Conservation (phyloP, 441 rosid genomes). For the Aleurites moluccanus region DNA sequence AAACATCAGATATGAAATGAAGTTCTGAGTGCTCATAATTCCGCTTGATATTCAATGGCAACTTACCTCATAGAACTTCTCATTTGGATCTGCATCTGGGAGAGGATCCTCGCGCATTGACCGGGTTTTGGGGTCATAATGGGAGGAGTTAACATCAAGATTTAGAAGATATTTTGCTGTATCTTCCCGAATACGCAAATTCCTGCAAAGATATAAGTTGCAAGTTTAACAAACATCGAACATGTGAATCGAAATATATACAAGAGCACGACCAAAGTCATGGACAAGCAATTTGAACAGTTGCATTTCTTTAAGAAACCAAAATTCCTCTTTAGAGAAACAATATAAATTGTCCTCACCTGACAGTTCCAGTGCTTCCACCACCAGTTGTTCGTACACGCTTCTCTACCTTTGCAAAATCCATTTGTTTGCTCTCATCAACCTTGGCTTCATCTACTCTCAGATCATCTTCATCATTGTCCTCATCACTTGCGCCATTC, state of each 20-base stretch:
- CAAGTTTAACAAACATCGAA: neutral
- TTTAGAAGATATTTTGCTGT: constrained; percentile 83
- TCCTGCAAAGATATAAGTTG: constrained; percentile 33
- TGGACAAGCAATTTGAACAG: neutral
- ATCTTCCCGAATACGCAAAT: constrained; percentile 88
- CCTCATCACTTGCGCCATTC: constrained; percentile 47
- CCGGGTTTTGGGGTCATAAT: constrained; percentile 91
- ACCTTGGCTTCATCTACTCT: constrained; percentile 92
- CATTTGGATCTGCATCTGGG: constrained; percentile 69
- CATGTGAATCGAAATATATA: neutral
- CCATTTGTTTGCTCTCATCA: constrained; percentile 90
- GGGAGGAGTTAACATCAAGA: constrained; percentile 80
- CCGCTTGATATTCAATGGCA: neutral
- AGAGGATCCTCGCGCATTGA: constrained; percentile 72
- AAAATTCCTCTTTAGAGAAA: neutral
- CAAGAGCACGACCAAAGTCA: neutral
- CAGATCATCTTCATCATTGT: constrained; percentile 61
- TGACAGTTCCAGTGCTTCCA: constrained; percentile 91
- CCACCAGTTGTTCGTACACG: constrained; percentile 89
- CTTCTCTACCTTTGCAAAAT: constrained; percentile 88
- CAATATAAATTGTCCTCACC: constrained; percentile 20
- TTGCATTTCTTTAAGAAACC: neutral
- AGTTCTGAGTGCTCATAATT: neutral
- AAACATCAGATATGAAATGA: neutral
- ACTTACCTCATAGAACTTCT: constrained; percentile 50